These are phyloP conservation scores for Acanthamoeba sp. DNA, from an alignment of 208 protist species.

Conservation along the genomic window DNA sequence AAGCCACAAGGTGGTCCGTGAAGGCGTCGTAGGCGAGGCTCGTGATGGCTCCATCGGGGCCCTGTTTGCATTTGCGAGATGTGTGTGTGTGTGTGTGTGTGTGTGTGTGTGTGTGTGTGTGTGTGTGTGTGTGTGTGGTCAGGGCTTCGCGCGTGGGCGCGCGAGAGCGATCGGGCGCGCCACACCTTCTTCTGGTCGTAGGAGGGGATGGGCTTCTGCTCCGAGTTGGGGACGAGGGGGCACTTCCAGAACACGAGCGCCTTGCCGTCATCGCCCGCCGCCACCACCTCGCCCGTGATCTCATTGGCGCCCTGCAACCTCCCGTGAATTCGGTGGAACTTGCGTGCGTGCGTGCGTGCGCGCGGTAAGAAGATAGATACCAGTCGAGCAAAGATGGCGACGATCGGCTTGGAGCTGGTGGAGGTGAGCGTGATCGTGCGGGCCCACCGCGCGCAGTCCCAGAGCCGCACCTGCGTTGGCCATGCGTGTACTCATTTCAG, in stretches of 20 bases:
- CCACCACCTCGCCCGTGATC: conserved; percentile 2
- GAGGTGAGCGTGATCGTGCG: conserved; percentile 32
- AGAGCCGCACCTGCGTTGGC: conserved; percentile 21
- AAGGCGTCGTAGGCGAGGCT: conserved; percentile 32
- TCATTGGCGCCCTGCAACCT: neutral
- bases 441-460: conserved; percentile 15
- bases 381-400: neutral
- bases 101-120: too few species aligned
- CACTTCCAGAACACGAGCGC: conserved; percentile 46
- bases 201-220: conserved; percentile 29
- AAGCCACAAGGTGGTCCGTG: neutral
- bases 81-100: too few species aligned
- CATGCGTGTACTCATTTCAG: too few species aligned
- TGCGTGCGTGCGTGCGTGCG: too few species aligned
- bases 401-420: conserved; percentile 47
- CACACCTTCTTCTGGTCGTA: conserved; percentile 44
- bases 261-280: conserved; percentile 32
- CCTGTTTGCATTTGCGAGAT: too few species aligned
- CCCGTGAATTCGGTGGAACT: too few species aligned
- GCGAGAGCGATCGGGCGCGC: neutral
- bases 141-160: neutral
- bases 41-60: neutral
- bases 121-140: neutral
- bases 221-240: conserved; percentile 11
- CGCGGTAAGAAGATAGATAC: neutral